Base-by-base conservation (phyloP, 148 eudicot species). In the Persicaria tinctoria region DNA sequence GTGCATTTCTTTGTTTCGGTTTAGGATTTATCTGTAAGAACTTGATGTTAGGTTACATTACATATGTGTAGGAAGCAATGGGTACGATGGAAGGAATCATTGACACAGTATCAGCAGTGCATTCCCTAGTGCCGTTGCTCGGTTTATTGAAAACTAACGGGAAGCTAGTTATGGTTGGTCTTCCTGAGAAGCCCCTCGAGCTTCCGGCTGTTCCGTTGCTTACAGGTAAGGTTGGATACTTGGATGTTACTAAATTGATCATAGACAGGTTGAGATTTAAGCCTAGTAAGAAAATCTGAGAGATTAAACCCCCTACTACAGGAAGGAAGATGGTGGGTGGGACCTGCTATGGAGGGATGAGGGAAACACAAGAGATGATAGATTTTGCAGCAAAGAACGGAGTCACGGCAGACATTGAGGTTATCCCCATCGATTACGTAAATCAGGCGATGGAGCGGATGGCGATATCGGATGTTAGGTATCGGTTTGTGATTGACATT, bases 71-170 rank as follows among this genome's bases (percentile, higher is more conserved):
- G 86, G 87, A 82, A 64, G 87, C 87, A 0, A 80, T 63, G 76
- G 87, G 87, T 16, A 85, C 85, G 14, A 78, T 85, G 87, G 87
- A 85, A 62, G 85, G 83, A 11, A 80, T 80, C 18, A 82, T 85
- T 4, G 85, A 85, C 69, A 85, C 87, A 12, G 83, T 80, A 2
- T 80, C 87, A 1, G 87, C 82, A 45, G 63, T 9, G 45, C 87
- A 85, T 51, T 48, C 85, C 12, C 57, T 85, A 0, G 47, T 77
- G 23, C 87, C 87, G 17, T 56, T 85, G 80, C 68, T 85, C 23
- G 80, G 81, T 16, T 47, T 85, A 63, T 45, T 85, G 51, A 85
- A 85, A 53, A 49, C 85, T n/a, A 69, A 85, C 46, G 87, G 87
- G 45, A 85, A 82, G 71, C 47, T 84, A 8, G 51, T 84, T 54